Conservation (phyloP, 176 grass and related monocot genomes). For the Elaeis guineensis region DNA sequence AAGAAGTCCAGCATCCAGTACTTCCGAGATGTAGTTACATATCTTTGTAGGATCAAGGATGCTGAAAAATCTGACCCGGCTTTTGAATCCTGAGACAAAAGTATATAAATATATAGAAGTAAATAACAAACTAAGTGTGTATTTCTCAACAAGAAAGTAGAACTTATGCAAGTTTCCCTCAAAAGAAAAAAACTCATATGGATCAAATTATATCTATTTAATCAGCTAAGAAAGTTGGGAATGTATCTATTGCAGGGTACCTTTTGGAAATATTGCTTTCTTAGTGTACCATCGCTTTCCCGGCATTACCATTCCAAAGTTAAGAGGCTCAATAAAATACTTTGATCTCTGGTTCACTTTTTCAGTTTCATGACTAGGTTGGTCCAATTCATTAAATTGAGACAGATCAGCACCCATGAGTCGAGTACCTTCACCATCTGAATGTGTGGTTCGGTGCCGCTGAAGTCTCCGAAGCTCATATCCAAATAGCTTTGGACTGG, state of each 20-base stretch:
- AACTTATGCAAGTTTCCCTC: no score
- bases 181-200: no score
- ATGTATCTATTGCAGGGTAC: constrained; percentile 16
- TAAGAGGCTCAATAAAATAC: constrained; percentile 39
- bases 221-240: no score
- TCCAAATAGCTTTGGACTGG: constrained; percentile 37
- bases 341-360: constrained; percentile 1
- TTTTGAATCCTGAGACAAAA: constrained; percentile 63
- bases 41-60: constrained; percentile 50
- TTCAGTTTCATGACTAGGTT: background rate
- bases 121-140: background rate
- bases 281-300: constrained; percentile 55
- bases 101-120: background rate
- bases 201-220: no score
- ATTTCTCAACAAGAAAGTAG: background rate
- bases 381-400: constrained; percentile 7
- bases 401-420: constrained; percentile 22
- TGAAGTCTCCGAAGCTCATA: constrained; percentile 30
- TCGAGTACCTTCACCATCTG: constrained; percentile 27
- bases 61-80: constrained; percentile 51
- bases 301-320: constrained; percentile 45
- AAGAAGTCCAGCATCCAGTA: constrained; percentile 60
- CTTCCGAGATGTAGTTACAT: constrained; percentile 75
- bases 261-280: constrained; percentile 83
- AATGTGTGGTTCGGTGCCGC: constrained; percentile 2